Percentiles rank a stretch among this genome's conserved stretches.
Conservation (phyloP, 2,329 filamentous ascomycete genomes). For the Verticillium nubilum region DNA sequence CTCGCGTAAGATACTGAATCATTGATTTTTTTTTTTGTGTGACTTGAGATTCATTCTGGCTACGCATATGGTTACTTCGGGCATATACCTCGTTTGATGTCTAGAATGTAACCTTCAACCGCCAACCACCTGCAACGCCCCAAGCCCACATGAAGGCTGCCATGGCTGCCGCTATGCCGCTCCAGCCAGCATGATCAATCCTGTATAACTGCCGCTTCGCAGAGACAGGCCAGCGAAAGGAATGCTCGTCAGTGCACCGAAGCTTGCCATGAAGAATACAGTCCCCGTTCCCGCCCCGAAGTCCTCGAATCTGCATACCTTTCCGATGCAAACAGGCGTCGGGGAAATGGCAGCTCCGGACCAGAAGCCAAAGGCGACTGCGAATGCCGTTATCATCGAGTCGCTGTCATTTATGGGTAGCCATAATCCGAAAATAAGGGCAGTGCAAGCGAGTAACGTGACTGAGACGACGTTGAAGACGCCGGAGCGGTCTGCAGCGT, state of each 20-base stretch:
- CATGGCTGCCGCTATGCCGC: slow-evolving; percentile 41
- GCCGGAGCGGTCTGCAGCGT: slow-evolving; percentile 61
- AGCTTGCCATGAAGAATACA: slow-evolving; percentile 62
- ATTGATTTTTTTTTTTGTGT: no score
- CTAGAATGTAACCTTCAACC: not conserved
- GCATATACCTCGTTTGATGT: no score
- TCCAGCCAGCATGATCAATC: slow-evolving; percentile 47
- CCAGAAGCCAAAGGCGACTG: slow-evolving; percentile 63
- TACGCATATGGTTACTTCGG: no score
- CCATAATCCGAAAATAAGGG: slow-evolving; percentile 54
- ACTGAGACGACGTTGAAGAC: slow-evolving; percentile 65
- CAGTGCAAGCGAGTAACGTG: slow-evolving; percentile 41
- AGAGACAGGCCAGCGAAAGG: slow-evolving; percentile 53
- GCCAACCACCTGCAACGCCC: slow-evolving; percentile 16
- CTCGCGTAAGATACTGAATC: no score
- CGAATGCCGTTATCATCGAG: slow-evolving; percentile 53
- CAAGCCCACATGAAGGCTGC: slow-evolving; percentile 15
- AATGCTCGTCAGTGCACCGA: slow-evolving; percentile 50
- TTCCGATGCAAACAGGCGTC: slow-evolving; percentile 66
- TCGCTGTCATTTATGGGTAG: slow-evolving; percentile 41
- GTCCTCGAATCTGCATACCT: slow-evolving; percentile 62
- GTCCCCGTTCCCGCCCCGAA: slow-evolving; percentile 68
- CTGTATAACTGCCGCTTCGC: slow-evolving; percentile 41
- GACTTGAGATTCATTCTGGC: no score
- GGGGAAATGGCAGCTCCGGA: slow-evolving; percentile 65